Evolutionary conservation across 148 eudicot species (phyloP), one percentile per base, ranked within the genome.

Genomic region (Rhododendron griersonianum): DNA sequence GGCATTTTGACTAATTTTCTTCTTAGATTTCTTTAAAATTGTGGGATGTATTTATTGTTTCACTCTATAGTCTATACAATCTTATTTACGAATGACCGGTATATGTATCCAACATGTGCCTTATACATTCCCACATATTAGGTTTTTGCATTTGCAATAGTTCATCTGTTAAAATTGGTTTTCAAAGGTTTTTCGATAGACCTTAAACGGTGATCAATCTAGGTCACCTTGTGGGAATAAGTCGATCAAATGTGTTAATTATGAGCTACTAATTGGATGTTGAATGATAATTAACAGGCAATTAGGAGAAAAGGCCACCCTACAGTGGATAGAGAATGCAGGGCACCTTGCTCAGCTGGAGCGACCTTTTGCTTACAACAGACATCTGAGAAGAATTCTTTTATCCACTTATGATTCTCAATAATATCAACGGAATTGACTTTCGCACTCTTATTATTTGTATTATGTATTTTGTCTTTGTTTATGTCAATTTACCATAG

Each of bases 271-370:
- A 23, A 23, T 63, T 63, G 25, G 28, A 63, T 63, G 11, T 23
- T 23, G 13, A 63, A 63, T 63, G 7, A 6, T 63, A 8, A 23
- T 21, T 23, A 23, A 75, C 86, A 90, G 92, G 80, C 77, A 80
- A 37, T 57, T 92, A 15, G 92, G 93, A 11, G 89, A 63, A 1
- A 86, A 82, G n/a, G 85, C 90, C 16, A 85, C 80, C 19, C 11
- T 90, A 23, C 39, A 85, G n/a, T 71, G 63, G 37, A 59, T 92
- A 67, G 76, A 87, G 81, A 80, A 89, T 18, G 90, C 92, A 19
- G 93, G 93, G 2, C 93, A 92, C 53, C 59, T 89, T 35, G 78
- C 25, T 85, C 78, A 82, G 6, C 1, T 91, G 30, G 93, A 91
- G 81, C 86, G 92, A 19, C 93, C 92, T 6, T 85, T 23, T 16